phyloP scores from a whole-genome alignment of 2,329 filamentous ascomycete species.

The Nemania sp. region DNA sequence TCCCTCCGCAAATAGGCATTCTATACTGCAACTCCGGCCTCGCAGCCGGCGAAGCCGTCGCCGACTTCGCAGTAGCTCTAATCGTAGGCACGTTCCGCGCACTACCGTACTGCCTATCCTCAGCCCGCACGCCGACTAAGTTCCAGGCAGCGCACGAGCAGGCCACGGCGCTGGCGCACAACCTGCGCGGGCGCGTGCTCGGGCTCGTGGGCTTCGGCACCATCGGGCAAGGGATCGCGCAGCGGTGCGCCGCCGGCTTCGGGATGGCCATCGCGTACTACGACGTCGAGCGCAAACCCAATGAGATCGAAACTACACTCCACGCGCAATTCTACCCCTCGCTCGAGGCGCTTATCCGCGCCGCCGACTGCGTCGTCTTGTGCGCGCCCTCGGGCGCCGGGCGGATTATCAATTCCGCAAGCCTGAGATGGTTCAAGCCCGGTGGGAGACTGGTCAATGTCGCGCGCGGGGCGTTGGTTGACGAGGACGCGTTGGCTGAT shows the following conservation, averaged over 20 bases:
- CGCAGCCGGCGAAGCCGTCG: constrained; percentile 72
- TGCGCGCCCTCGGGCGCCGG: constrained; percentile 57
- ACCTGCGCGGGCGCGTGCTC: constrained; percentile 62
- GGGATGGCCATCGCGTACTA: constrained; percentile 69
- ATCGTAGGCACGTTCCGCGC: constrained; percentile 71
- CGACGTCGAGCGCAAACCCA: constrained; percentile 57
- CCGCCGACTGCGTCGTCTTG: constrained; percentile 63
- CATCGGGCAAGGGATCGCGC: constrained; percentile 65
- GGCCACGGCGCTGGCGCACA: constrained; percentile 63
- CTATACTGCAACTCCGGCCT: constrained; percentile 74
- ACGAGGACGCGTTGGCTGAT: constrained; percentile 64
- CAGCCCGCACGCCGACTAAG: constrained; percentile 49
- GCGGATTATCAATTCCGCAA: constrained; percentile 51
- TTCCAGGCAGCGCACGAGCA: constrained; percentile 61
- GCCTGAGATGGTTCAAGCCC: constrained; percentile 54
- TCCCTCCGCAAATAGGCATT: constrained; percentile 58
- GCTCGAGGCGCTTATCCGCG: constrained; percentile 55
- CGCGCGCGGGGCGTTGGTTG: constrained; percentile 65
- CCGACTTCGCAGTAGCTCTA: constrained; percentile 70
- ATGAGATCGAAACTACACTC: constrained; percentile 46
- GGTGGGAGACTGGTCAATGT: constrained; percentile 67
- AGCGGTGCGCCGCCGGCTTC: constrained; percentile 59
- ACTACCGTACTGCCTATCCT: constrained; percentile 64
- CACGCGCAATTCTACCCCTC: constrained; percentile 54
- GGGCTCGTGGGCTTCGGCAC: constrained; percentile 73